phyloP scores from a whole-genome alignment of 202 grass and related monocot species.

The Dendrocalamus latiflorus region DNA sequence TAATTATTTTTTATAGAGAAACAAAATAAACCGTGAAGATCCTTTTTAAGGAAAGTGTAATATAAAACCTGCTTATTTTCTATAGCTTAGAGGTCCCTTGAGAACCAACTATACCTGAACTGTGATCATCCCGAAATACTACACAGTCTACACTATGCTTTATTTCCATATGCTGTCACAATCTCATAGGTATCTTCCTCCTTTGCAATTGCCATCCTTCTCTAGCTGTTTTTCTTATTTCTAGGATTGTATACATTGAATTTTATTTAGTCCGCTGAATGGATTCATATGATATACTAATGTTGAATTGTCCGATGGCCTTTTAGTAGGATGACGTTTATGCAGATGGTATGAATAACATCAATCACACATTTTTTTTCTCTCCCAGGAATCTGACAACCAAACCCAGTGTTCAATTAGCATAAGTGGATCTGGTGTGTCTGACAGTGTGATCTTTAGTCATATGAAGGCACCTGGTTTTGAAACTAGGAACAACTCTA shows the following conservation, averaged over 20 bases:
- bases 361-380: background rate
- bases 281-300: background rate
- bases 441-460: conserved; percentile 14
- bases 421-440: too few relatives aligned
- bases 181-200: background rate
- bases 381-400: conserved; percentile 53
- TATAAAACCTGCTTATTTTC: background rate
- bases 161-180: background rate
- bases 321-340: background rate
- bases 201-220: background rate
- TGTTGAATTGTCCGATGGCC: background rate
- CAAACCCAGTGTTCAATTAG: conserved; percentile 54
- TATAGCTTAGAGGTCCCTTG: conserved; percentile 13
- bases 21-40: background rate
- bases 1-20: background rate
- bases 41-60: background rate
- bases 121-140: background rate
- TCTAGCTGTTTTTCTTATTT: background rate
- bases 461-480: conserved; percentile 20
- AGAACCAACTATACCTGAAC: background rate
- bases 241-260: background rate
- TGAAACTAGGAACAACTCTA: conserved; percentile 30
- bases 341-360: background rate
- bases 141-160: background rate
- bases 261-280: background rate